Conservation (phyloP, 805 yeast genomes). For the Kockiozyma suomiensis region DNA sequence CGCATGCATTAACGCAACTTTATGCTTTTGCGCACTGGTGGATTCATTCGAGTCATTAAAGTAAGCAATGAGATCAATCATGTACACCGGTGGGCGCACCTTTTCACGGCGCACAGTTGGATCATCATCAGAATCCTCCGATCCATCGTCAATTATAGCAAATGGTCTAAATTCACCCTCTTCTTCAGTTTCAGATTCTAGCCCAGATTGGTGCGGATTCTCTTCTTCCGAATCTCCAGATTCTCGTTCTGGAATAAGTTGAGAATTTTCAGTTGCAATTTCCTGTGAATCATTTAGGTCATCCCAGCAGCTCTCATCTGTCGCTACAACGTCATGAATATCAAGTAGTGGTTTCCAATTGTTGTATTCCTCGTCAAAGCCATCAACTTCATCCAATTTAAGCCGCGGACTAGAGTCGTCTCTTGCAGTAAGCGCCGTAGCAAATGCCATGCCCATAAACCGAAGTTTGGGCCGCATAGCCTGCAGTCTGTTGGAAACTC, state of each 20-base stretch:
- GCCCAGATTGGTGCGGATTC: too few species aligned
- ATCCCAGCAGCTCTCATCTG: conserved; percentile 17
- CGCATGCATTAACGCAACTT: conserved; percentile 53
- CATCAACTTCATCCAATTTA: conserved; percentile 37
- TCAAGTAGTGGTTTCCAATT: conserved; percentile 23
- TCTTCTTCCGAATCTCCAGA: conserved; percentile 9
- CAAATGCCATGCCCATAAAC: conserved; percentile 58
- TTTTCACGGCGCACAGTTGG: conserved; percentile 47
- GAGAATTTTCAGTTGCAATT: not conserved
- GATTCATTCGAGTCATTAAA: conserved; percentile 49
- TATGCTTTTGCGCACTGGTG: conserved; percentile 54
- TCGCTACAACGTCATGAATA: conserved; percentile 16
- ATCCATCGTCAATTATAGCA: conserved; percentile 41
- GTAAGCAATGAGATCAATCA: conserved; percentile 69
- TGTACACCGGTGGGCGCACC: conserved; percentile 60
- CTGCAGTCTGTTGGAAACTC: conserved; percentile 58
- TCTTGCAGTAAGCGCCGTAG: conserved; percentile 47
- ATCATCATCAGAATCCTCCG: conserved; percentile 58
- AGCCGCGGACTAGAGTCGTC: conserved; percentile 29
- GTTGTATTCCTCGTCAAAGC: conserved; percentile 33
- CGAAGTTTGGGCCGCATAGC: conserved; percentile 53
- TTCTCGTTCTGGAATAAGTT: not conserved
- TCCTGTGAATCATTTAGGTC: conserved; percentile 29
- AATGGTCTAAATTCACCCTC: conserved; percentile 39
- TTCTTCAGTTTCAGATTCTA: conserved; percentile 33